Base-by-base conservation (phyloP, 768 basidiomycete species). In the Tricholoma matsutake region DNA sequence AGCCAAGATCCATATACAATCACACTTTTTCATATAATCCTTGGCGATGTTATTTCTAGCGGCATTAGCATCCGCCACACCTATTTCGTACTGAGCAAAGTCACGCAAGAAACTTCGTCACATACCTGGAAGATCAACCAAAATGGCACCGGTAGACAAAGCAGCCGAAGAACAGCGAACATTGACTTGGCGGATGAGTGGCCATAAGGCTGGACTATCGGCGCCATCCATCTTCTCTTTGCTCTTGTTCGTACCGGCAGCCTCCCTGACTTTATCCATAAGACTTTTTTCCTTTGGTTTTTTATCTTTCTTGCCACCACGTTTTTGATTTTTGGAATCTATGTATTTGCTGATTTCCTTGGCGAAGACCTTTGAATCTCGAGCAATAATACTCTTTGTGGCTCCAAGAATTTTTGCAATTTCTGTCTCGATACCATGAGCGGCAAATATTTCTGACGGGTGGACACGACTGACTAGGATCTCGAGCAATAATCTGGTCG, bases 1-100 rank as follows among this genome's bases (percentile, higher is more conserved):
- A 2, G 86, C 86, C n/a, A 87, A 68, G 64, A 87, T 84, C 85
- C 85, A 88, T 35, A 86, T 81, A 57, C 82, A 85, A 52, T 84
- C 75, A 56, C 81, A 83, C 59, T 83, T 86, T 68, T 87, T 87
- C 84, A 87, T 85, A 68, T 86, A 87, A 31, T 83, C 79, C 67
- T 85, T 85, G 2, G 86, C 84, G 47, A 88, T 86, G 53, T 74
- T 82, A 67, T 83, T 83, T 58, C 85, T 74, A 13, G 86, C 86
- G 10, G 84, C 84, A 67, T 88, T 88, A 16, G 85, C 83, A 67
- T 88, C 86, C 11, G 84, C 84, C 25, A 85, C 83, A 73, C 80
- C 81, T 81, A 56, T 47, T 25, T 1, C 8, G 25, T 31, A 55
- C 28, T 3, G 29, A 10, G 18, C 32, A 32, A 52, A 20, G 7